These are phyloP conservation scores for Pseudogymnoascus sp. DNA, from an alignment of 2,329 filamentous ascomycete genomes.

Conservation along the genomic window DNA sequence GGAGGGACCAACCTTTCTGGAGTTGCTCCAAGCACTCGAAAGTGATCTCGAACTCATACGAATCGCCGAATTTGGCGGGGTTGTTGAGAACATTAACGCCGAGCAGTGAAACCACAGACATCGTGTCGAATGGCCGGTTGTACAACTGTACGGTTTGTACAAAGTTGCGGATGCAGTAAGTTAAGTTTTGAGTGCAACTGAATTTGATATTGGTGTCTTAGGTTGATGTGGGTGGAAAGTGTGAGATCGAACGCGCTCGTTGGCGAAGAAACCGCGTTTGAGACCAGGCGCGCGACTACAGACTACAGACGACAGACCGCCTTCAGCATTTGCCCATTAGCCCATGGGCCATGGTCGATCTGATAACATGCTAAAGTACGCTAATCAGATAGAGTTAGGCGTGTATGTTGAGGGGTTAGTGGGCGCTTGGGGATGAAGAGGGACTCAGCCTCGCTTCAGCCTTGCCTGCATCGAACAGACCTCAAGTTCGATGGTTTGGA, in stretches of 20 bases:
- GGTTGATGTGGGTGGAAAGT: conserved; percentile 14
- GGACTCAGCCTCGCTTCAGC: neutral
- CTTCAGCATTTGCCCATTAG: neutral
- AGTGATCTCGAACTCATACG: conserved; percentile 96
- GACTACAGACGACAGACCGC: neutral
- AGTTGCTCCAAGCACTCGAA: conserved; percentile 95
- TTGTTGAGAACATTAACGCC: conserved; percentile 97
- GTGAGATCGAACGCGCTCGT: conserved; percentile 11
- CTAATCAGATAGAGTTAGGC: conserved; percentile 3
- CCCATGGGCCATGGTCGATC: conserved; percentile 5
- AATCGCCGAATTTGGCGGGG: conserved; percentile 83
- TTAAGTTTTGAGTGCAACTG: conserved; percentile 18
- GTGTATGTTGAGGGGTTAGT: neutral
- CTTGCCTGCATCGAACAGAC: neutral
- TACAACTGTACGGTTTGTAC: neutral
- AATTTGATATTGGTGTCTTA: conserved; percentile 17
- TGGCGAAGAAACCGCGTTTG: conserved; percentile 11
- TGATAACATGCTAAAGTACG: neutral
- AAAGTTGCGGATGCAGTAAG: conserved; percentile 18
- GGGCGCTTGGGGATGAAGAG: neutral
- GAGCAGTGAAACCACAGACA: conserved; percentile 94
- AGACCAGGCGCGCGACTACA: conserved; percentile 7
- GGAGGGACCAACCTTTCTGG: conserved; percentile 62
- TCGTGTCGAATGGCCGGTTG: conserved; percentile 36
- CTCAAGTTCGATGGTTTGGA: neutral